phyloP scores from a whole-genome alignment of 2,329 filamentous ascomycete species.

The Aspergillus clavatus region DNA sequence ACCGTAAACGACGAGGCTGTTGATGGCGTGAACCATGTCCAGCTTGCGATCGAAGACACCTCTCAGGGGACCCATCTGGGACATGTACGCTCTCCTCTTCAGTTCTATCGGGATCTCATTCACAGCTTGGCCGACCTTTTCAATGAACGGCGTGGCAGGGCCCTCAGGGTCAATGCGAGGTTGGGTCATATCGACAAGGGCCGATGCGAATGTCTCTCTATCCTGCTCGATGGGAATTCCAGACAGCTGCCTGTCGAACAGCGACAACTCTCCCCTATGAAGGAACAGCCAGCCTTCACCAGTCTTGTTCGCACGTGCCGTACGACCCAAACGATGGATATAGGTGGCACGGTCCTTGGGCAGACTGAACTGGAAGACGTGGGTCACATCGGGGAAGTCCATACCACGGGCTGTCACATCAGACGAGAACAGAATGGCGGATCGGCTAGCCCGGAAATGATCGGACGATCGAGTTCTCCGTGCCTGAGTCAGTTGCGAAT shows the following conservation, averaged over 20 bases:
- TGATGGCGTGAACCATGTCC: conserved; percentile 41
- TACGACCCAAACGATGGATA: conserved; percentile 72
- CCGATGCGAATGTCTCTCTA: conserved; percentile 15
- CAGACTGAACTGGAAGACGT: conserved; percentile 68
- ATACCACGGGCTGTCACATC: conserved; percentile 78
- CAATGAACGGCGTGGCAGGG: conserved; percentile 17
- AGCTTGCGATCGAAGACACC: conserved; percentile 32
- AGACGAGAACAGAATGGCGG: conserved; percentile 67
- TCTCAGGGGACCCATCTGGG: conserved; percentile 19
- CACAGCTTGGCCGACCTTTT: conserved; percentile 43
- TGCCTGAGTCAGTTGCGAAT: conserved; percentile 69
- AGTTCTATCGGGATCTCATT: conserved; percentile 18
- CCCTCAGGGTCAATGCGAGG: conserved; percentile 6
- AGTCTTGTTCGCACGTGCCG: conserved; percentile 61
- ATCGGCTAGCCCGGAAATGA: conserved; percentile 60
- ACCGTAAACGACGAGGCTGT: conserved; percentile 43
- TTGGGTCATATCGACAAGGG: conserved; percentile 9
- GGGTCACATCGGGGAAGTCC: conserved; percentile 77
- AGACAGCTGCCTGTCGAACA: conserved; percentile 48
- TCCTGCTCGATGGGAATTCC: conserved; percentile 52
- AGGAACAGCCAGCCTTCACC: conserved; percentile 60
- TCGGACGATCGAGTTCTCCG: conserved; percentile 67
- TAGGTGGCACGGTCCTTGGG: conserved; percentile 65
- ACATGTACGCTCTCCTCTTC: conserved; percentile 30
- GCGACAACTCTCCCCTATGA: conserved; percentile 46